Evolutionary conservation across 768 basidiomycete genomes (phyloP).

Genomic region (Trametes sanguinea): DNA sequence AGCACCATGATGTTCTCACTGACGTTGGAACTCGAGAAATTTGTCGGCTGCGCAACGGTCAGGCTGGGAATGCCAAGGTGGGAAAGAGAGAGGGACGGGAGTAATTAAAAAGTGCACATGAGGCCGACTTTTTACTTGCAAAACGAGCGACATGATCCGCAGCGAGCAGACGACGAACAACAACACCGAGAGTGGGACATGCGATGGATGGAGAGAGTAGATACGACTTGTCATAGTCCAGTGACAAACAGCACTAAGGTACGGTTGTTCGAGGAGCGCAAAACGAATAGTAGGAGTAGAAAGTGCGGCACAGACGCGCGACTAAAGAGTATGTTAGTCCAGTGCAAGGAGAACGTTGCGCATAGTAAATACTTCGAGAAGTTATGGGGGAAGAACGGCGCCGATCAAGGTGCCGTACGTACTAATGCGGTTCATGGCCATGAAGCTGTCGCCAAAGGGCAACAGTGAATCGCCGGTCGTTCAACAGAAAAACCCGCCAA

Average conservation of each 20-base stretch:
- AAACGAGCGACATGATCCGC: slow-evolving; percentile 10
- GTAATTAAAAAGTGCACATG: too few relatives aligned
- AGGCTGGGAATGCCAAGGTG: too few relatives aligned
- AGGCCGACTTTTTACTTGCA: neutral
- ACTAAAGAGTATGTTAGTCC: neutral
- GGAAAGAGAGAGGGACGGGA: too few relatives aligned
- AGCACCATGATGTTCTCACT: too few relatives aligned
- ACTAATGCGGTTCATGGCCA: too few relatives aligned
- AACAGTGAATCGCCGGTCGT: neutral
- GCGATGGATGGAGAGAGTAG: neutral
- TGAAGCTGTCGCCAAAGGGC: neutral
- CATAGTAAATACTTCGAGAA: neutral
- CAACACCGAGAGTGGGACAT: neutral
- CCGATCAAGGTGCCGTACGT: neutral
- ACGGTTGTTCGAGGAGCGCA: slow-evolving; percentile 12
- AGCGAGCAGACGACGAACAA: slow-evolving; percentile 1
- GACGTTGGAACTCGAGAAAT: too few relatives aligned
- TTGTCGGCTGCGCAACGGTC: too few relatives aligned
- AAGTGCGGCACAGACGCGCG: neutral
- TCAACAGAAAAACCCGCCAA: neutral
- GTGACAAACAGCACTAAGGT: slow-evolving; percentile 12
- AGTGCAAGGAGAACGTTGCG: neutral
- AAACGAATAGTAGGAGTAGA: slow-evolving; percentile 6
- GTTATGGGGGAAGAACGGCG: neutral
- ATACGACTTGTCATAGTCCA: slow-evolving; percentile 16